Evolutionary conservation across 225 moss, liverwort and hornwort genomes (phyloP).

Genomic region (Climacium dendroides): DNA sequence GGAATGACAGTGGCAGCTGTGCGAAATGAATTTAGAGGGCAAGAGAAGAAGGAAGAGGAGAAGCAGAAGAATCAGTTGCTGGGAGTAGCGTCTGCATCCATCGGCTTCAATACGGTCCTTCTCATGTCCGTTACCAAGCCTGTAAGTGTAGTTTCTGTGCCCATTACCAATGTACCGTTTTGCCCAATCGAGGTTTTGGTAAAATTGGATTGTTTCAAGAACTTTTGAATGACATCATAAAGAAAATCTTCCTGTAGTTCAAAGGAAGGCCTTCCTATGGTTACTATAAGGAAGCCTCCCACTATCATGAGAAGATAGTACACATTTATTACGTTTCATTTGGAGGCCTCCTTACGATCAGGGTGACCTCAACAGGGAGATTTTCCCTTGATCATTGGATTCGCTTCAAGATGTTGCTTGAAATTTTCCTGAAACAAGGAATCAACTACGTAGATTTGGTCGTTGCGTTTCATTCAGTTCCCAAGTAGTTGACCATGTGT

Average conservation of each 20-base stretch:
- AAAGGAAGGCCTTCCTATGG: background rate
- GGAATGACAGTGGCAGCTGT: slow-evolving; percentile 4
- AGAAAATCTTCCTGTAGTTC: background rate
- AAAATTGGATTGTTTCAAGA: background rate
- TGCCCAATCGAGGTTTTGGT: background rate
- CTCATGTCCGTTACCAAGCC: slow-evolving; percentile 42
- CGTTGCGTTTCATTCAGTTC: background rate
- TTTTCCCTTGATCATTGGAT: background rate
- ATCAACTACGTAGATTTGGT: background rate
- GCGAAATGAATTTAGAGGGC: background rate
- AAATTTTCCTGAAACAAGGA: background rate
- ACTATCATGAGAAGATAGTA: background rate
- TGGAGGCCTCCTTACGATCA: background rate
- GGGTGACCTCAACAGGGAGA: background rate
- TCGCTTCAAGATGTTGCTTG: background rate
- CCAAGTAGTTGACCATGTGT: background rate
- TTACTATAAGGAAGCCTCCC: background rate
- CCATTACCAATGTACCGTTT: background rate
- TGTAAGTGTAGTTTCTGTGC: background rate
- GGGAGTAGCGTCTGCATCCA: slow-evolving; percentile 30
- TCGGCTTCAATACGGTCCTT: slow-evolving; percentile 28
- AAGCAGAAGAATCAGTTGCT: slow-evolving; percentile 9
- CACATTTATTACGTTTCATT: background rate
- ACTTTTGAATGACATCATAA: background rate
- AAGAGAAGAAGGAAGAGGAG: slow-evolving; percentile 6